These are phyloP conservation scores for Linum trigynum DNA, from an alignment of 345 rosid species.

Conservation along the genomic window DNA sequence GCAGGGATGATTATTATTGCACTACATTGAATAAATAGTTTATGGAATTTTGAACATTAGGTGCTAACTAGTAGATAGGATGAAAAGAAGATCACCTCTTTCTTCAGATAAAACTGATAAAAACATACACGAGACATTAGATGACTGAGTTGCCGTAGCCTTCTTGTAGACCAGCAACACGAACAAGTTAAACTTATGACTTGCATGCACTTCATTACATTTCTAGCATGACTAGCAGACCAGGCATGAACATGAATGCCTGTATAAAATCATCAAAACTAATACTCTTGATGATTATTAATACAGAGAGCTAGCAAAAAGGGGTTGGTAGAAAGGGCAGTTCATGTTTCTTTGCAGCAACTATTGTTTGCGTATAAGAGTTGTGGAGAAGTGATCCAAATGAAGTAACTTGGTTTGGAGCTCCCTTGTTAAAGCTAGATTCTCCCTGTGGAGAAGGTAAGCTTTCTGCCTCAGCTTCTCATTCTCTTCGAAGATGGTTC, in stretches of 20 bases:
- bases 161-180: background rate
- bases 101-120: background rate
- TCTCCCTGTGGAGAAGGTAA: conserved; percentile 45
- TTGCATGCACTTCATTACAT: background rate
- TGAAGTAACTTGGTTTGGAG: conserved; percentile 34
- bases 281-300: background rate
- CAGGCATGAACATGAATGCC: background rate
- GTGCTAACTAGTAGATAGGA: background rate
- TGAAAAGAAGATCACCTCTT: background rate
- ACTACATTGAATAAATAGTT: too few relatives aligned
- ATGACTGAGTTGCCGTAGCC: background rate
- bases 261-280: background rate
- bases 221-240: too few relatives aligned
- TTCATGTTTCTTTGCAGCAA: background rate
- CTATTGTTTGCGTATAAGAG: conserved; percentile 17
- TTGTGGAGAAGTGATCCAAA: conserved; percentile 21
- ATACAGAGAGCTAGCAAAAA: background rate
- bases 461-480: conserved; percentile 52
- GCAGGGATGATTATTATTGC: too few relatives aligned
- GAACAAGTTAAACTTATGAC: background rate
- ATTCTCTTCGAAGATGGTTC: conserved; percentile 50
- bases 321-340: background rate
- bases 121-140: background rate
- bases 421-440: conserved; percentile 37
- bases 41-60: background rate